phyloP scores from a whole-genome alignment of 192 early-diverging fungal genomes.

The Entophlyctis luteolus region DNA sequence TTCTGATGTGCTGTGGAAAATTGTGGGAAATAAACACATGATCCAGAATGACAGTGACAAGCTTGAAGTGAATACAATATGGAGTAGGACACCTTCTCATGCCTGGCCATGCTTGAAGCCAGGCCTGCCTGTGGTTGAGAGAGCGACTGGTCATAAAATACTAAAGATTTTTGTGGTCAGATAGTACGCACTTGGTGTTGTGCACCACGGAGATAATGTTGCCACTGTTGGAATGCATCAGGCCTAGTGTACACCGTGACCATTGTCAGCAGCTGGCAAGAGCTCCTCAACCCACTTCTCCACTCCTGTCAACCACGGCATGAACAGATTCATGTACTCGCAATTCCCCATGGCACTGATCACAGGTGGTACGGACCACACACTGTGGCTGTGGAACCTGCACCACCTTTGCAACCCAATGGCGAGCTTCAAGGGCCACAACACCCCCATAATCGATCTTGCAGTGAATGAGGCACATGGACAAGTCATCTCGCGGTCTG shows the following conservation, averaged over 20 bases:
- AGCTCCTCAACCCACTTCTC: conserved; percentile 40
- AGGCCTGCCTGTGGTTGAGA: too few species aligned
- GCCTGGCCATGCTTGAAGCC: too few species aligned
- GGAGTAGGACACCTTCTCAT: too few species aligned
- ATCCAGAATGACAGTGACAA: too few species aligned
- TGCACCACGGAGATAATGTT: too few species aligned
- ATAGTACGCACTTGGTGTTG: too few species aligned
- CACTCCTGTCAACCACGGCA: conserved; percentile 43
- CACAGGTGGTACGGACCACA: conserved; percentile 51
- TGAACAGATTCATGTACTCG: conserved; percentile 44
- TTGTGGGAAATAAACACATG: too few species aligned
- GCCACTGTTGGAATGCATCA: conserved; percentile 46
- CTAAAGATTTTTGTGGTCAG: too few species aligned
- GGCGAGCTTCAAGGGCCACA: conserved; percentile 46
- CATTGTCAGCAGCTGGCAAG: conserved; percentile 31
- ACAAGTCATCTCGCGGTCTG: conserved; percentile 44
- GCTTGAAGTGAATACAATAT: too few species aligned
- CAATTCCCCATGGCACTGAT: conserved; percentile 46
- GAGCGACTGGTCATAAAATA: too few species aligned
- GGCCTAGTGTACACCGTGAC: conserved; percentile 38
- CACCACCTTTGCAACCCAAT: conserved; percentile 43
- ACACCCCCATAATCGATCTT: conserved; percentile 43
- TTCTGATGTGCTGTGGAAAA: too few species aligned
- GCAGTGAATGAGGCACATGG: conserved; percentile 39
- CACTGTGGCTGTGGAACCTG: conserved; percentile 54